A percentile compares a stretch with the other conserved stretches of the same genome.
Evolutionary conservation across 176 grass and related monocot species (phyloP).

Genomic region (Canna indica): DNA sequence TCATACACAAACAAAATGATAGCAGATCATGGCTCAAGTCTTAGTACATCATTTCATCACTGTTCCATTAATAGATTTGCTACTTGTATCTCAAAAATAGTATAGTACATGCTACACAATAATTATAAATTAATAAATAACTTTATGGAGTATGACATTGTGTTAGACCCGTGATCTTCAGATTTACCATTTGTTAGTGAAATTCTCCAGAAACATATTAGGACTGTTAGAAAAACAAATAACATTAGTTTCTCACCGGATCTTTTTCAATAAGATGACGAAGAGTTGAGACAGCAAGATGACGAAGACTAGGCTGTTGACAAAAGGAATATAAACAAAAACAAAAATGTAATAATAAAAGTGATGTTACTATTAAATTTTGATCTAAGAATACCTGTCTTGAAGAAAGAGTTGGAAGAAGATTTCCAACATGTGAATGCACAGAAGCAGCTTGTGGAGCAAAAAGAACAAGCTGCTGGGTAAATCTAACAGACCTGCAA

Average conservation of each 20-base stretch:
- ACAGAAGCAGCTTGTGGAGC: constrained; percentile 94
- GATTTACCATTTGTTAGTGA: no score
- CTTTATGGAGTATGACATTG: not conserved
- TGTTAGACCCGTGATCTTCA: no score
- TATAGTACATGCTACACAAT: not conserved
- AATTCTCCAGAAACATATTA: no score
- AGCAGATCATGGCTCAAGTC: not conserved
- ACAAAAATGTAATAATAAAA: constrained; percentile 17
- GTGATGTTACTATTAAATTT: not conserved
- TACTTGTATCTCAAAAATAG: not conserved
- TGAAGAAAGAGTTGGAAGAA: constrained; percentile 74
- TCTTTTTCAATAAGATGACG: constrained; percentile 88
- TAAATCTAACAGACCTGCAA: constrained; percentile 90
- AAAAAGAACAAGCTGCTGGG: constrained; percentile 98
- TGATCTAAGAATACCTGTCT: constrained; percentile 47
- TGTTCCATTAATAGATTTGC: not conserved
- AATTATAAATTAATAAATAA: not conserved
- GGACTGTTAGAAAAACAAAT: not conserved
- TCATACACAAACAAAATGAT: not conserved
- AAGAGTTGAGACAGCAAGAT: constrained; percentile 75
- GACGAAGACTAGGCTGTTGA: constrained; percentile 77
- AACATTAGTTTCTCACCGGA: constrained; percentile 48
- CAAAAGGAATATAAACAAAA: constrained; percentile 18
- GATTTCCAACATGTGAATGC: constrained; percentile 79
- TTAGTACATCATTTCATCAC: not conserved